These are phyloP conservation scores for Thecaphora thlaspeos DNA, from an alignment of 1,284 basidiomycete species.

Conservation along the genomic window DNA sequence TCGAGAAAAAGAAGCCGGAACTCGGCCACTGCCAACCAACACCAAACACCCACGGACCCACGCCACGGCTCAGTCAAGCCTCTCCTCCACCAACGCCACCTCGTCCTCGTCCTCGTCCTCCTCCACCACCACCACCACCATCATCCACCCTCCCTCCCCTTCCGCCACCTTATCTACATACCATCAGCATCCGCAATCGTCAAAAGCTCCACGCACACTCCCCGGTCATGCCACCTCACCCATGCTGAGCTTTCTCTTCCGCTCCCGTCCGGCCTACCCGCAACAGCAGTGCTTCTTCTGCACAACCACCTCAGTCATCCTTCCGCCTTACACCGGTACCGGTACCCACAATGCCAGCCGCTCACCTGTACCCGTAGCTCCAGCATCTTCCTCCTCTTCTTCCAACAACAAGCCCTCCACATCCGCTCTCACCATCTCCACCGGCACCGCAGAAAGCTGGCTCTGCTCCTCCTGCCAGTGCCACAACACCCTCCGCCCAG, in stretches of 20 bases:
- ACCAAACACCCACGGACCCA: no score
- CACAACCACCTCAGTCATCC: conserved; percentile 29
- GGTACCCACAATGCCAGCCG: not conserved
- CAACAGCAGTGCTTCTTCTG: conserved; percentile 45
- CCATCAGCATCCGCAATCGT: no score
- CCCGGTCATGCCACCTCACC: no score
- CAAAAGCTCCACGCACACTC: no score
- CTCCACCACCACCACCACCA: no score
- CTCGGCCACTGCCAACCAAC: no score
- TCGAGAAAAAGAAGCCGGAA: no score
- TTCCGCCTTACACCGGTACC: conserved; percentile 30
- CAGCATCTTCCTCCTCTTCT: conserved; percentile 8
- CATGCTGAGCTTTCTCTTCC: not conserved
- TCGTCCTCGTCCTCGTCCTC: no score
- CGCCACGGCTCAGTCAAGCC: no score
- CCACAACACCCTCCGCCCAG: conserved; percentile 30
- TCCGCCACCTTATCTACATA: no score
- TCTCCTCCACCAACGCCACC: no score
- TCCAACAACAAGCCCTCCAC: conserved; percentile 32
- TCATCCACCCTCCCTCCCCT: no score
- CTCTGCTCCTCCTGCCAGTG: conserved; percentile 45
- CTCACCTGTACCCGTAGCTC: not conserved
- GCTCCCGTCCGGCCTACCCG: conserved; percentile 8
- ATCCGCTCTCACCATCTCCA: conserved; percentile 23
- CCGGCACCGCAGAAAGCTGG: conserved; percentile 43